These are phyloP conservation scores for Nitzschia inconspicua DNA, from an alignment of 108 stramenopile species.

Conservation along the genomic window DNA sequence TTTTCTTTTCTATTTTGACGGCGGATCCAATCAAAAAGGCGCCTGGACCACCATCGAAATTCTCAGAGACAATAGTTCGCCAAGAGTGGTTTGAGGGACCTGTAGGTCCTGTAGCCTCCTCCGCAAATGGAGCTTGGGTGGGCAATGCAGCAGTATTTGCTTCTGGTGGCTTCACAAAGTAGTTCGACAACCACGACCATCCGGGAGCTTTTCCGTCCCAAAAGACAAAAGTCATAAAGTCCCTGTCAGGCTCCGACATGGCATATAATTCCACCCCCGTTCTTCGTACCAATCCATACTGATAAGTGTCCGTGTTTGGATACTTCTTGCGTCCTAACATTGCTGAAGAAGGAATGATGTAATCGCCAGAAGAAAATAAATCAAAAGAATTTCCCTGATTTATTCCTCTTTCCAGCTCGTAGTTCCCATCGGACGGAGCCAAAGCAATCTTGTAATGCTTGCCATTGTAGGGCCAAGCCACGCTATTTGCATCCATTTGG, in stretches of 20 bases:
- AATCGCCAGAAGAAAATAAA: conserved; percentile 13
- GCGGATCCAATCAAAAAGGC: too few species aligned
- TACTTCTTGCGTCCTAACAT: conserved; percentile 3
- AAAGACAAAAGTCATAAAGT: conserved; percentile 37
- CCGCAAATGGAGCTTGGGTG: too few species aligned
- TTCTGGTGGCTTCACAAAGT: too few species aligned
- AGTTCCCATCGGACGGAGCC: conserved; percentile 63
- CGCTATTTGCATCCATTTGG: conserved; percentile 3
- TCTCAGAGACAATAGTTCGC: not conserved
- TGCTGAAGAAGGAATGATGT: conserved; percentile 3
- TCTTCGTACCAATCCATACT: conserved; percentile 22
- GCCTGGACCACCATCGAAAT: not conserved
- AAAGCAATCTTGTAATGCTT: conserved; percentile 67
- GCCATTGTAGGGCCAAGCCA: conserved; percentile 55
- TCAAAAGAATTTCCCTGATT: conserved; percentile 33
- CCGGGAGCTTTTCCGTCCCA: not conserved
- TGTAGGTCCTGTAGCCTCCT: too few species aligned
- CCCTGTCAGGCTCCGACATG: conserved; percentile 5
- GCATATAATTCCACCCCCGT: conserved; percentile 32
- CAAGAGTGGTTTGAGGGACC: too few species aligned
- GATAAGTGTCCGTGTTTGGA: conserved; percentile 54
- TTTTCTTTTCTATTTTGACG: too few species aligned
- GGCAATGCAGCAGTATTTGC: too few species aligned
- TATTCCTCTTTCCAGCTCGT: conserved; percentile 50
- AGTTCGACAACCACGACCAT: too few species aligned